Evolutionary conservation across 345 rosid species (phyloP), one percentile per base, ranked within the genome.

Genomic region (Salix caprea): DNA sequence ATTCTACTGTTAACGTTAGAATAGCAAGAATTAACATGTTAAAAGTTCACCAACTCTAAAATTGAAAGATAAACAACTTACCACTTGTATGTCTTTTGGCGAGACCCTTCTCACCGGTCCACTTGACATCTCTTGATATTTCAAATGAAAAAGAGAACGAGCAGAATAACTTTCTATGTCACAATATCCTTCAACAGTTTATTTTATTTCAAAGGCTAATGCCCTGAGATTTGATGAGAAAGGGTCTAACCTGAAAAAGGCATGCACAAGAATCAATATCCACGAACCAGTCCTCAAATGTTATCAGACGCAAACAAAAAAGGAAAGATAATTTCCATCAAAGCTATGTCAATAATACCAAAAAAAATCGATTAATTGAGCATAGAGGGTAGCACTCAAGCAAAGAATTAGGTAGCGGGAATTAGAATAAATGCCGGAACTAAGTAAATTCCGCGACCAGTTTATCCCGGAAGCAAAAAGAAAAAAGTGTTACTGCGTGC

Each of bases 61-160:
- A 39, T 26, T 28, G 18, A 78, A 74, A 83, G 62, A 40, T 72
- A 28, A 74, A 78, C 52, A 64, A 40, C 87, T 84, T 84, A 94
- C 98, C 89, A 91, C 84, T 83, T 94, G 97, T 76, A 94, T 94
- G 81, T 94, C 97, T 85, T 88, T 89, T 56, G 92, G 92, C 15
- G 94, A 92, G 44, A 94, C 97, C 85, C 95, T 87, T 80, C 92
- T 91, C 64, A 80, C 90, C 9, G 90, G 56, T 83, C 91, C 95
- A 81, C 85, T 92, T 1, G 97, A 91, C 98, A 94, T 94, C 60
- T 71, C 72, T 78, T 30, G 52, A 79, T 65, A 58, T 76, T 70
- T 68, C 26, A 78, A 65, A 48, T 13, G 70, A 77, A 19, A 67
- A 39, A 18, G 30, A 12, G 60, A 40, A 26, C 54, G 65, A 74